Evolutionary conservation across 192 early-diverging fungal genomes (phyloP).

Genomic region (Umbelopsis vinacea): DNA sequence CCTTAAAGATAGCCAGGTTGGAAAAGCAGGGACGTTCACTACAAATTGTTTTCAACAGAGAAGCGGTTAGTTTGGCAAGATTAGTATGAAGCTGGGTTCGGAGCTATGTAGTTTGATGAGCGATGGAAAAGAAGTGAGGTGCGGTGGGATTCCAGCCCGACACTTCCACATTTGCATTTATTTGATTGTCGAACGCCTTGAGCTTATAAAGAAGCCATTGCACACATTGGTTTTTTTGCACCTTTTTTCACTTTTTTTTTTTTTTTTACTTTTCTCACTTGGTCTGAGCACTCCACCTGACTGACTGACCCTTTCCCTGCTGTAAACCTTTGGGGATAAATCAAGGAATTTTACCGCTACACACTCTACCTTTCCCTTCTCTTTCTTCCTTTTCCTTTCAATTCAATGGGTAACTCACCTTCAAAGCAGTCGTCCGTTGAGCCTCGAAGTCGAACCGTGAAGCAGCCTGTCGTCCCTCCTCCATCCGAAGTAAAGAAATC

Average conservation of each 20-base stretch:
- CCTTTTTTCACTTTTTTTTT: not conserved
- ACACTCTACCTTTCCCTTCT: not conserved
- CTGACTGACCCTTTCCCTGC: not conserved
- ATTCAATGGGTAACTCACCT: constrained; percentile 1
- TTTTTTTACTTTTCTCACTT: not conserved
- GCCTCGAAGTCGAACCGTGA: not conserved
- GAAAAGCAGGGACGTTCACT: not conserved
- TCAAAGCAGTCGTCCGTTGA: not conserved
- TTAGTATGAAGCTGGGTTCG: too few relatives aligned
- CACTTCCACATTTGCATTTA: too few relatives aligned
- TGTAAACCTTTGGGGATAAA: not conserved
- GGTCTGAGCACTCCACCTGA: not conserved
- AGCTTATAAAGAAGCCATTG: too few relatives aligned
- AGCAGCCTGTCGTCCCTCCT: not conserved
- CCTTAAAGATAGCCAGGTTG: not conserved
- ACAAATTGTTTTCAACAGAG: not conserved
- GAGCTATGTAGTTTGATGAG: too few relatives aligned
- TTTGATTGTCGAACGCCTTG: too few relatives aligned
- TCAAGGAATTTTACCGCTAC: not conserved
- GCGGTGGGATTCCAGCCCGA: too few relatives aligned
- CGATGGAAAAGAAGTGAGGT: too few relatives aligned
- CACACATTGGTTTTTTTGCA: too few relatives aligned
- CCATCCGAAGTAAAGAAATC: not conserved
- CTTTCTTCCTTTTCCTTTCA: constrained; percentile 5
- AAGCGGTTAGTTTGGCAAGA: not conserved